Conservation (phyloP, 768 basidiomycete species). For the Hypholoma fasciculare region DNA sequence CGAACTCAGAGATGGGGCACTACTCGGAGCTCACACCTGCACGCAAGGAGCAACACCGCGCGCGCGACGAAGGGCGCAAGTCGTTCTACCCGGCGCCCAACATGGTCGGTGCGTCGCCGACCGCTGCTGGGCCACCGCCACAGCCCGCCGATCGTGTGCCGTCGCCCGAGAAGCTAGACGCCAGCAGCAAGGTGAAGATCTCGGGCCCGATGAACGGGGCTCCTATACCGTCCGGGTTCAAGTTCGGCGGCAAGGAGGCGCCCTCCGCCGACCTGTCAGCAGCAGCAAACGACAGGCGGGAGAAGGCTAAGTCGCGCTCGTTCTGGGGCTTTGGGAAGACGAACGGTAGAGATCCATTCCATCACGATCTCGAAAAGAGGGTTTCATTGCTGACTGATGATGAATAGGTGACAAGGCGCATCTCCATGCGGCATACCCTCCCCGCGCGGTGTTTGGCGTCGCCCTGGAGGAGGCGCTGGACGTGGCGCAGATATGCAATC, state of each 20-base stretch:
- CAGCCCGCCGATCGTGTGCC: slow-evolving; percentile 48
- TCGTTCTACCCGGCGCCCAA: slow-evolving; percentile 64
- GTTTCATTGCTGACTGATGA: slow-evolving; percentile 7
- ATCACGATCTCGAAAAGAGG: slow-evolving; percentile 5
- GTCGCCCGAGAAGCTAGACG: slow-evolving; percentile 55
- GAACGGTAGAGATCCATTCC: slow-evolving; percentile 37
- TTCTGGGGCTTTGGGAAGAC: slow-evolving; percentile 92
- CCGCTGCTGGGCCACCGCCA: slow-evolving; percentile 32
- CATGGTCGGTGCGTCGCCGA: slow-evolving; percentile 49
- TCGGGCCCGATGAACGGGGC: slow-evolving; percentile 85
- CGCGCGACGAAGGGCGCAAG: slow-evolving; percentile 54
- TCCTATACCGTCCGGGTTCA: slow-evolving; percentile 86
- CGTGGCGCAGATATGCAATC: slow-evolving; percentile 83
- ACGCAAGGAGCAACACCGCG: slow-evolving; percentile 47
- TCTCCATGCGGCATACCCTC: slow-evolving; percentile 36
- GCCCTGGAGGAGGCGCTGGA: slow-evolving; percentile 85
- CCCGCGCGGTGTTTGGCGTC: slow-evolving; percentile 87
- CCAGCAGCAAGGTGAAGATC: slow-evolving; percentile 75
- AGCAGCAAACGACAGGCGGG: slow-evolving; percentile 65
- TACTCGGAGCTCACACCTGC: slow-evolving; percentile 55
- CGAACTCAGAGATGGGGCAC: slow-evolving; percentile 83
- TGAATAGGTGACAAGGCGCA: slow-evolving; percentile 37
- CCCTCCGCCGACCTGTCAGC: slow-evolving; percentile 40
- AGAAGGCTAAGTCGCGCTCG: slow-evolving; percentile 89
- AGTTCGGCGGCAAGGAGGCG: slow-evolving; percentile 80